Percentiles rank a stretch among this genome's conserved stretches.
Evolutionary conservation across 768 basidiomycete species (phyloP).

Genomic region (Melanogaster broomeanus): DNA sequence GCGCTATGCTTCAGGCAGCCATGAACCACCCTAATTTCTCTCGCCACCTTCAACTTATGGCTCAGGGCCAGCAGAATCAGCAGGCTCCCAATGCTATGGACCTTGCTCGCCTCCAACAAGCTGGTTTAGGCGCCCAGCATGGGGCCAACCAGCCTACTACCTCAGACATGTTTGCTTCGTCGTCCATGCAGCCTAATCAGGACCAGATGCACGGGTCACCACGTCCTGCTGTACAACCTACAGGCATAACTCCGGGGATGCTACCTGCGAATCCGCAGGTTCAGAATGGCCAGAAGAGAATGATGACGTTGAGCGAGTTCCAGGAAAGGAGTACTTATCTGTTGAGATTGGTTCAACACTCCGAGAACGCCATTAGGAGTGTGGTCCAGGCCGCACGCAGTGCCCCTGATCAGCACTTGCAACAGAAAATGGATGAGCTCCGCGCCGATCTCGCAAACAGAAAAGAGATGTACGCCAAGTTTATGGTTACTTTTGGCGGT

Average conservation of each 20-base stretch:
- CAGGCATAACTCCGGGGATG: conserved; percentile 25
- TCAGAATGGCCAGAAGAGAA: conserved; percentile 26
- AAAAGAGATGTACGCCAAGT: conserved; percentile 42
- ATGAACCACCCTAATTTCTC: conserved; percentile 28
- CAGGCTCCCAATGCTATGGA: conserved; percentile 36
- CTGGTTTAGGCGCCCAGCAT: conserved; percentile 31
- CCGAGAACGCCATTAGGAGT: conserved; percentile 11
- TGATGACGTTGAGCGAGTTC: conserved; percentile 20
- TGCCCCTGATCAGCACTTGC: conserved; percentile 14
- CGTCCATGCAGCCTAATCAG: conserved; percentile 40
- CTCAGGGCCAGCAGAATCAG: conserved; percentile 49
- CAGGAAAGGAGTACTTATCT: conserved; percentile 23
- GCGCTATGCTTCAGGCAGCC: conserved; percentile 40
- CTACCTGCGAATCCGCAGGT: conserved; percentile 15
- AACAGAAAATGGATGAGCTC: conserved; percentile 16
- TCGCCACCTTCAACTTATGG: conserved; percentile 46
- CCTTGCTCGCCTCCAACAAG: conserved; percentile 37
- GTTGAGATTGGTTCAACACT: conserved; percentile 4
- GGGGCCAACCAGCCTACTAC: conserved; percentile 40
- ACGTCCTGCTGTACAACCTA: conserved; percentile 31
- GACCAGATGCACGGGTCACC: conserved; percentile 54
- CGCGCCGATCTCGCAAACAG: conserved; percentile 26
- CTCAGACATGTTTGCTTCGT: conserved; percentile 49
- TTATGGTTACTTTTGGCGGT: conserved; percentile 33
- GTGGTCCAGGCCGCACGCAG: conserved; percentile 12